Evolutionary conservation across 805 yeast species (phyloP).

Genomic region (Candida schatavii): DNA sequence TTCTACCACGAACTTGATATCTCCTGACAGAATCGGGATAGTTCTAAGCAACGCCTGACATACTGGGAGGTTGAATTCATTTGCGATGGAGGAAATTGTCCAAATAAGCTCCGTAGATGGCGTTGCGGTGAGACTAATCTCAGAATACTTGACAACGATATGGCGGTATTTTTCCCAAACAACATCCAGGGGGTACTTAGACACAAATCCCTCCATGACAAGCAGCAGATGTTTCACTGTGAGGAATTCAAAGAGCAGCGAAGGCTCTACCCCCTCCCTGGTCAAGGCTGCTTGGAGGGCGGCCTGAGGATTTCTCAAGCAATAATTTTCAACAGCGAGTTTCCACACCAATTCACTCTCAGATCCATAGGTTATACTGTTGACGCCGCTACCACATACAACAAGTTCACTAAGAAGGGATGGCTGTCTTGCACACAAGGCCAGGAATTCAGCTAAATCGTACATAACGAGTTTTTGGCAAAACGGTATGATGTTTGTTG

Average conservation of each 20-base stretch:
- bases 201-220: conserved; percentile 19
- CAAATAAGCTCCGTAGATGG: background rate
- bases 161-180: conserved; percentile 17
- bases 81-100: conserved; percentile 10
- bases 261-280: background rate
- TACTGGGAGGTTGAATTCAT: conserved; percentile 36
- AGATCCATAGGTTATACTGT: background rate
- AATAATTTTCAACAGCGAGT: background rate
- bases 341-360: conserved; percentile 1
- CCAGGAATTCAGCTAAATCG: background rate
- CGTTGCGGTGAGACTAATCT: background rate
- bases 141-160: conserved; percentile 5
- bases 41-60: conserved; percentile 21
- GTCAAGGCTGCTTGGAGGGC: background rate
- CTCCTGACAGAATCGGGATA: background rate
- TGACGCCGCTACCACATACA: no score
- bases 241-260: background rate
- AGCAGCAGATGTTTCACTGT: conserved; percentile 17
- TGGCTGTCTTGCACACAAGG: background rate
- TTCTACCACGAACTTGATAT: conserved; percentile 8
- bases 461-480: background rate
- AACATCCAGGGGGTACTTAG: conserved; percentile 14
- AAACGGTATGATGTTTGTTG: background rate
- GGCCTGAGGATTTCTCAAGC: background rate
- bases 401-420: background rate